Evolutionary conservation across 2,329 filamentous ascomycete genomes (phyloP), one percentile per base, ranked within the genome.

Genomic region (Metarhizium album): DNA sequence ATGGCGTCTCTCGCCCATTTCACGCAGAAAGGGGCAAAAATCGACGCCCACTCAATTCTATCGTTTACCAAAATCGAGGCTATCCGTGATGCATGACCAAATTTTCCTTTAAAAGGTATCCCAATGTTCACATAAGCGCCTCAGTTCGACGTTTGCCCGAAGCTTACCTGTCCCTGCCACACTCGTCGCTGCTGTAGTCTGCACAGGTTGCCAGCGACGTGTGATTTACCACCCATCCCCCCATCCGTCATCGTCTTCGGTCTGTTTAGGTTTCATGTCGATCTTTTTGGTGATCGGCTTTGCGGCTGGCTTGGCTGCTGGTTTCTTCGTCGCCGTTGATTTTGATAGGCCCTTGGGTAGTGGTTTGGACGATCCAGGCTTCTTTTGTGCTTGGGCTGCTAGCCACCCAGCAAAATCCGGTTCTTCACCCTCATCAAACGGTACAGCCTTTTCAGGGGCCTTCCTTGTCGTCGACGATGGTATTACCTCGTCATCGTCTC

Each of bases 401-500:
- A 97, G 69, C 90, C 93, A 97, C 4, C 90, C 90, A 4, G 90
- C 91, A 67, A 98, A 97, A 66, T 97, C 93, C 0, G 91, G 91
- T 65, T 98, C 52, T 23, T 40, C 91, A 24, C 86, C 83, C 58
- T 95, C 90, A 53, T 91, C 87, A 56, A 86, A 91, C 0, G 84
- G 76, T 6, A 76, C 70, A 29, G 68, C 60, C 5, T 63, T 64
- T 7, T 60, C 60, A 16, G 69, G 58, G 29, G 72, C 60, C 46
- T 64, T 64, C 2, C 52, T 53, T 22, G 52, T 48, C 13, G 52
- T 51, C n/a, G 60, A 47, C 7, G 72, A 72, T 38, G 70, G 68
- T 50, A 62, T 55, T 27, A 56, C 65, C 33, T 68, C 67, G 20
- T 76, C 72, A 37, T 77, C 72, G 22, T 82, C 79, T 52, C 74